Percentiles rank a stretch among this genome's conserved stretches.
phyloP scores from a whole-genome alignment of 1,284 basidiomycete species.

The Leccinum subfulvum region DNA sequence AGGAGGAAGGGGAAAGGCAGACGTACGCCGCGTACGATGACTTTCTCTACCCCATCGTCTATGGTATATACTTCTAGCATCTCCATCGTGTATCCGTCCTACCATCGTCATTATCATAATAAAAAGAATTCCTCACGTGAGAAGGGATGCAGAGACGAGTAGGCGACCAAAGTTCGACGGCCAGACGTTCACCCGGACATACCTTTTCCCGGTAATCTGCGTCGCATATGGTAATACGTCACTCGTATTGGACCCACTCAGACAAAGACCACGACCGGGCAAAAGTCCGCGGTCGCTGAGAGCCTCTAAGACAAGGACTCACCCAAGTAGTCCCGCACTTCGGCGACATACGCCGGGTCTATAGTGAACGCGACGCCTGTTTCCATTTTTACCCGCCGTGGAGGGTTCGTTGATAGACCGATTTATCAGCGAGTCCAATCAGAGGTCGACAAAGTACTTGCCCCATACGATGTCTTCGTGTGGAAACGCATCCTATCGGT shows the following conservation, averaged over 20 bases:
- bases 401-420: not conserved
- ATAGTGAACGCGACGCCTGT: slow-evolving; percentile 81
- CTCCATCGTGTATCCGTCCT: slow-evolving; percentile 61
- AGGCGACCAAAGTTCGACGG: not conserved
- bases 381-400: not conserved
- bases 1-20: not conserved
- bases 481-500: slow-evolving; percentile 66
- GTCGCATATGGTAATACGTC: not conserved
- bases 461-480: slow-evolving; percentile 85
- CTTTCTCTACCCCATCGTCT: slow-evolving; percentile 44
- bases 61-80: slow-evolving; percentile 49
- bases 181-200: slow-evolving; percentile 3
- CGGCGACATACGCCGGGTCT: slow-evolving; percentile 67
- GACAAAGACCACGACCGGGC: not conserved
- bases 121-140: not conserved
- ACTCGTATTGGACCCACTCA: not conserved
- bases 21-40: slow-evolving; percentile 43
- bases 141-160: not conserved
- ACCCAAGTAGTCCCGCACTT: slow-evolving; percentile 84
- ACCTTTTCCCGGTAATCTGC: slow-evolving; percentile 82
- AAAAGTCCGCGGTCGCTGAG: not conserved
- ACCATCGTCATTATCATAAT: not conserved
- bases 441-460: slow-evolving; percentile 25
- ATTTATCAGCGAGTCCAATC: not conserved
- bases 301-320: slow-evolving; percentile 13